Conservation (phyloP, 148 eudicot species). For the Pharnaceum exiguum region DNA sequence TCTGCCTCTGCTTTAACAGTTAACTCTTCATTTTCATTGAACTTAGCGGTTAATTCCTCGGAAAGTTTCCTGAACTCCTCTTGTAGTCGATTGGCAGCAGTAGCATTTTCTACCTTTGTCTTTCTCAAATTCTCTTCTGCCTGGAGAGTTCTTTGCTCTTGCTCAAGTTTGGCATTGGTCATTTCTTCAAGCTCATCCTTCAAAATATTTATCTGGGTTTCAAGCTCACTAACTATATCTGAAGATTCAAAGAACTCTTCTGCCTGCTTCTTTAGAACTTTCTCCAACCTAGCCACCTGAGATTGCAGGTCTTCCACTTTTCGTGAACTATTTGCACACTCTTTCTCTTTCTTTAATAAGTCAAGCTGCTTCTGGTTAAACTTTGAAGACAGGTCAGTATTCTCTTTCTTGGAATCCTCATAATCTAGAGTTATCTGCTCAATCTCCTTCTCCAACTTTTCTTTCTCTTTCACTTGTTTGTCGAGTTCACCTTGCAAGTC, state of each 20-base stretch:
- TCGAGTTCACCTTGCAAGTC: conserved; percentile 57
- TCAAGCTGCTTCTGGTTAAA: conserved; percentile 48
- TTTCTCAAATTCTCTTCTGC: conserved; percentile 73
- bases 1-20: conserved; percentile 44
- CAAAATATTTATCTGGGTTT: conserved; percentile 47
- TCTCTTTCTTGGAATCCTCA: conserved; percentile 52
- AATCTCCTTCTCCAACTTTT: conserved; percentile 34
- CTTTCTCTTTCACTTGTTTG: conserved; percentile 40
- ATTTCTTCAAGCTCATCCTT: conserved; percentile 53
- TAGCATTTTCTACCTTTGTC: conserved; percentile 39
- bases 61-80: conserved; percentile 61
- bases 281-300: conserved; percentile 54
- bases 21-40: conserved; percentile 62
- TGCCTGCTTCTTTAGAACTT: conserved; percentile 47
- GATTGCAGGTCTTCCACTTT: conserved; percentile 49
- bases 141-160: conserved; percentile 61
- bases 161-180: conserved; percentile 38
- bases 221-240: conserved; percentile 40
- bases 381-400: conserved; percentile 37
- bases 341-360: conserved; percentile 53
- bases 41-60: conserved; percentile 50
- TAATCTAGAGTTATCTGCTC: conserved; percentile 39
- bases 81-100: conserved; percentile 54
- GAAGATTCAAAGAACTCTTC: conserved; percentile 53
- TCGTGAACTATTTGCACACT: conserved; percentile 37